Percentiles rank a stretch among this genome's conserved stretches.
Evolutionary conservation across 2,329 filamentous ascomycete genomes (phyloP).

Genomic region (Mycocentrospora acerina): DNA sequence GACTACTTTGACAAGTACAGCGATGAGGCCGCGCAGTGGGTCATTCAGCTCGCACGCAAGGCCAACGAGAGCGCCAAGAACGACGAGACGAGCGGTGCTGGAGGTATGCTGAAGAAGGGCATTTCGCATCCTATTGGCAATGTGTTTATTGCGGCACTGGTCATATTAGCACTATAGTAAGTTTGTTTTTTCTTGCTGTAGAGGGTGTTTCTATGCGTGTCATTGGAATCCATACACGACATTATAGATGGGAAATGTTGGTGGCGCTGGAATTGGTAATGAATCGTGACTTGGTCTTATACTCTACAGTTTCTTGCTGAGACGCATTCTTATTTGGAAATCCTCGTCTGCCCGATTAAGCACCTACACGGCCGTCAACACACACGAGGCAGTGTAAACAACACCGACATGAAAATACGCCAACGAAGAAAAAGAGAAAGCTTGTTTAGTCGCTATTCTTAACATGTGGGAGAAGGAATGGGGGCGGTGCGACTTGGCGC

Average conservation of each 20-base stretch:
- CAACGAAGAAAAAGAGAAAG: too few species aligned
- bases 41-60: slow-evolving; percentile 19
- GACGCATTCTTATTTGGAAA: slow-evolving; percentile 24
- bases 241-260: too few species aligned
- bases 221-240: too few species aligned
- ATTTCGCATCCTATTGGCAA: slow-evolving; percentile 26
- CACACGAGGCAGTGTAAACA: slow-evolving; percentile 16
- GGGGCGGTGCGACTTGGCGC: too few species aligned
- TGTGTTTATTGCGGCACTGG: slow-evolving; percentile 21
- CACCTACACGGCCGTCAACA: slow-evolving; percentile 21
- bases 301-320: slow-evolving; percentile 19
- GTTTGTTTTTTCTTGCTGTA: slow-evolving; percentile 7
- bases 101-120: slow-evolving; percentile 20
- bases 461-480: too few species aligned
- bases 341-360: slow-evolving; percentile 13
- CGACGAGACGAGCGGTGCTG: slow-evolving; percentile 15
- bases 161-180: slow-evolving; percentile 25
- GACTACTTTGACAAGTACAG: slow-evolving; percentile 52
- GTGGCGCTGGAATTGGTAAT: too few species aligned
- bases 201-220: too few species aligned
- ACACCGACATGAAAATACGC: too few species aligned
- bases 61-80: slow-evolving; percentile 11
- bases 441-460: too few species aligned
- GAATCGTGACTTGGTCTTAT: slow-evolving; percentile 24
- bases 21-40: slow-evolving; percentile 26